These are phyloP conservation scores for Phytophthora crassamura DNA, from an alignment of 352 stramenopile species.

Conservation along the genomic window DNA sequence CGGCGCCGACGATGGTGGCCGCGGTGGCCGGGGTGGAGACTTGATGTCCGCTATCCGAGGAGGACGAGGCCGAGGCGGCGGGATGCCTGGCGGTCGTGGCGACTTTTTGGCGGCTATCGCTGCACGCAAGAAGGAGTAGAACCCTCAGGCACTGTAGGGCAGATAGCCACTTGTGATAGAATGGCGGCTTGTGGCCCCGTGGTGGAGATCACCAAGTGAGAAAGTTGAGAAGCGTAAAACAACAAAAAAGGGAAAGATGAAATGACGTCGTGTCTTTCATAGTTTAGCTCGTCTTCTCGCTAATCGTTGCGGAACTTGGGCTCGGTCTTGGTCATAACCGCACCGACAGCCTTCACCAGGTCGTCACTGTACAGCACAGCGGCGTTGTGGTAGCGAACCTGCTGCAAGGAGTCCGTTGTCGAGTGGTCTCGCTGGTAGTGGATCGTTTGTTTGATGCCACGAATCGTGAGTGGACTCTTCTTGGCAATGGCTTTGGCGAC, in stretches of 20 bases:
- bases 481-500: slow-evolving; percentile 73
- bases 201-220: slow-evolving; percentile 18
- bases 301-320: slow-evolving; percentile 77
- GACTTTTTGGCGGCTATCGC: slow-evolving; percentile 68
- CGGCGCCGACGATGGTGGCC: slow-evolving; percentile 30
- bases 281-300: neutral
- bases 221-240: slow-evolving; percentile 18
- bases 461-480: slow-evolving; percentile 88
- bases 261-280: slow-evolving; percentile 12
- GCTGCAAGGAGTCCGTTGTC: slow-evolving; percentile 74
- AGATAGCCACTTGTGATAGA: slow-evolving; percentile 36
- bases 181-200: neutral
- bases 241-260: slow-evolving; percentile 32
- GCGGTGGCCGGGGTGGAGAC: slow-evolving; percentile 48
- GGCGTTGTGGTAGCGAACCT: slow-evolving; percentile 88
- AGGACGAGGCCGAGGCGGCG: slow-evolving; percentile 40
- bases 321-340: slow-evolving; percentile 71
- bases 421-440: slow-evolving; percentile 89
- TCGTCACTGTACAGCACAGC: slow-evolving; percentile 88
- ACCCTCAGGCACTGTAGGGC: slow-evolving; percentile 1
- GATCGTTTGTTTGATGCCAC: slow-evolving; percentile 90
- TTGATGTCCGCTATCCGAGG: slow-evolving; percentile 67
- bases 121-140: slow-evolving; percentile 68
- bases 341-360: slow-evolving; percentile 74
- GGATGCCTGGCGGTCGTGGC: slow-evolving; percentile 37